phyloP scores from a whole-genome alignment of 2,329 filamentous ascomycete genomes.

The Fusarium nodosum region DNA sequence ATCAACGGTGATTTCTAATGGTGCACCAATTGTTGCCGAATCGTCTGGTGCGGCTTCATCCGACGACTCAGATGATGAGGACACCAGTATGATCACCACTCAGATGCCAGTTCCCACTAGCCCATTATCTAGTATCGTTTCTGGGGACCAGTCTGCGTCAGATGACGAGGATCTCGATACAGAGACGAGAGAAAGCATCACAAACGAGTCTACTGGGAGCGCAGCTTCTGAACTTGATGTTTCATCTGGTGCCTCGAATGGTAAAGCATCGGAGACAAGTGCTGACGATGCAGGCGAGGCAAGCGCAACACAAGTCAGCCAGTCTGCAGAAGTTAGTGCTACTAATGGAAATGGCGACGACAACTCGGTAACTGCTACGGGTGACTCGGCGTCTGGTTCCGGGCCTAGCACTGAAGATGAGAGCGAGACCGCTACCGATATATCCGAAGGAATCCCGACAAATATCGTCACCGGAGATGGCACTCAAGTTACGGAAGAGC shows the following conservation, averaged over 20 bases:
- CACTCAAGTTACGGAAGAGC: neutral
- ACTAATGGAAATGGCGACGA: neutral
- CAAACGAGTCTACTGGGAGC: rapidly evolving
- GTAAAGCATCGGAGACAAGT: neutral
- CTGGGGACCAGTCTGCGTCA: neutral
- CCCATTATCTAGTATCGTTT: neutral
- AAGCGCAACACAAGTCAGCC: neutral
- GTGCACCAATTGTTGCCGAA: neutral
- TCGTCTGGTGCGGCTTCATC: neutral
- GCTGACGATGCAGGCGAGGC: neutral
- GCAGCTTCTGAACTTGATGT: rapidly evolving
- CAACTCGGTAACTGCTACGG: neutral
- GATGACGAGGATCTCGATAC: neutral
- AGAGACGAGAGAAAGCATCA: rapidly evolving
- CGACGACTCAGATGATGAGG: neutral
- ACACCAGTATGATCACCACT: neutral
- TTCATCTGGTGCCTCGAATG: neutral
- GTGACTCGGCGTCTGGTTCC: neutral
- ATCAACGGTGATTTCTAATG: neutral
- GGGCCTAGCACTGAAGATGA: neutral
- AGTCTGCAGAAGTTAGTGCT: neutral
- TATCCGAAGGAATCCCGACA: neutral
- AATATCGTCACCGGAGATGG: neutral
- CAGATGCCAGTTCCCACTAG: neutral
- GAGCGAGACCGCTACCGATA: neutral